Percentiles rank a stretch among this genome's conserved stretches.
Evolutionary conservation across 495 filamentous ascomycete species (phyloP).

Genomic region (Aspergillus panamensis): DNA sequence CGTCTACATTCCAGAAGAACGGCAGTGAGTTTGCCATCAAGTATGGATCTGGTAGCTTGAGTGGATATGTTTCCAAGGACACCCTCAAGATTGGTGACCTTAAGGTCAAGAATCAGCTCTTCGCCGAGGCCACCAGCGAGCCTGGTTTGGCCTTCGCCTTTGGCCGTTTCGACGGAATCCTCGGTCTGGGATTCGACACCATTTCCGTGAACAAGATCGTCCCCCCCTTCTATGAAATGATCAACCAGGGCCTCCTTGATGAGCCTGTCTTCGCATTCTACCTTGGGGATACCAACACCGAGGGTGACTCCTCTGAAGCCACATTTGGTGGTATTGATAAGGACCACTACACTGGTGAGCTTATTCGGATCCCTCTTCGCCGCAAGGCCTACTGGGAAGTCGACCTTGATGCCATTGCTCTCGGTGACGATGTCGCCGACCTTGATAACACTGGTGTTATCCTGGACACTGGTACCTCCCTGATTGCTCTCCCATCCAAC

Average conservation of each 20-base stretch:
- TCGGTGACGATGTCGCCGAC: constrained; percentile 77
- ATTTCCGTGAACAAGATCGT: constrained; percentile 94
- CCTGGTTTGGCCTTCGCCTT: constrained; percentile 98
- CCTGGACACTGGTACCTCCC: constrained; percentile 96
- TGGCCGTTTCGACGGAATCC: constrained; percentile 95
- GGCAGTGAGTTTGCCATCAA: constrained; percentile 88
- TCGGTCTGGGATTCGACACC: constrained; percentile 90
- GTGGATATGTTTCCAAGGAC: constrained; percentile 91
- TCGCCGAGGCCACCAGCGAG: constrained; percentile 92
- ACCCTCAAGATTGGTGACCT: constrained; percentile 82
- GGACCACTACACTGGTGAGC: constrained; percentile 80
- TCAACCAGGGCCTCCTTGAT: constrained; percentile 84
- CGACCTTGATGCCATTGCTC: constrained; percentile 85
- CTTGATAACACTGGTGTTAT: constrained; percentile 93
- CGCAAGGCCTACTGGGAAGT: constrained; percentile 99
- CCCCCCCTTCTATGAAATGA: constrained; percentile 94
- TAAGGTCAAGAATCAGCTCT: constrained; percentile 80
- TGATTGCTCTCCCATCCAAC: constrained; percentile 90
- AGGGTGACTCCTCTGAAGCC: constrained; percentile 77
- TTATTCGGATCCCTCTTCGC: constrained; percentile 88
- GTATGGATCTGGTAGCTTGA: constrained; percentile 93
- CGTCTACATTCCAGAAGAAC: constrained; percentile 91
- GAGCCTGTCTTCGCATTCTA: constrained; percentile 97
- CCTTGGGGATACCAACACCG: constrained; percentile 70
- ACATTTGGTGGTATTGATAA: constrained; percentile 90